A percentile compares a stretch with the other conserved stretches of the same genome.
These are phyloP conservation scores for Talaromyces trachyspermus DNA, from an alignment of 495 filamentous ascomycete species.

Conservation along the genomic window DNA sequence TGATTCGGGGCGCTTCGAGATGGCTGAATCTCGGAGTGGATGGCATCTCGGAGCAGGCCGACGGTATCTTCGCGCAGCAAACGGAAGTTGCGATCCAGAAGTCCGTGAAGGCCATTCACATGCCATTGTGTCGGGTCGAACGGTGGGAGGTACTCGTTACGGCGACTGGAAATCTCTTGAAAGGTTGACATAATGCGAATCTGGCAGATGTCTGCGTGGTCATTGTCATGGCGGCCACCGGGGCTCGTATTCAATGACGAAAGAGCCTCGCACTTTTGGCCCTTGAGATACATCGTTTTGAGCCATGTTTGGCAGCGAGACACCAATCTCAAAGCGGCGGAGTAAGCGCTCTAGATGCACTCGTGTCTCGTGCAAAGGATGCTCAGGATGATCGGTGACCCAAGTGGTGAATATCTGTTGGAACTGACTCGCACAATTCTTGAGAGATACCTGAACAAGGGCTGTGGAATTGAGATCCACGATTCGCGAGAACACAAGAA, in stretches of 20 bases:
- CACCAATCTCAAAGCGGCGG: slow-evolving; percentile 10
- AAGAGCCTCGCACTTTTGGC: background rate
- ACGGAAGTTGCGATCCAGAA: slow-evolving; percentile 63
- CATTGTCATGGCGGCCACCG: slow-evolving; percentile 56
- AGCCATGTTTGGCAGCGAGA: background rate
- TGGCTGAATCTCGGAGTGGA: slow-evolving; percentile 12
- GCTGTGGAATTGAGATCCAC: slow-evolving; percentile 16
- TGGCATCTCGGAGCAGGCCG: slow-evolving; percentile 29
- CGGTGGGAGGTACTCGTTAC: slow-evolving; percentile 53
- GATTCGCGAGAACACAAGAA: slow-evolving; percentile 11
- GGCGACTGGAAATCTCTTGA: slow-evolving; percentile 47
- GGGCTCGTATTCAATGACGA: slow-evolving; percentile 5
- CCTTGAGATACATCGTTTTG: background rate
- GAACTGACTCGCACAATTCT: slow-evolving; percentile 9
- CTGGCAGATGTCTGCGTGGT: slow-evolving; percentile 48
- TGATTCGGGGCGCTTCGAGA: background rate
- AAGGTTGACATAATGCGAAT: slow-evolving; percentile 59
- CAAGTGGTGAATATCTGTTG: background rate
- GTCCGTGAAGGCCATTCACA: slow-evolving; percentile 46
- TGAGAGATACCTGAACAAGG: slow-evolving; percentile 9
- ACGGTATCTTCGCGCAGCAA: slow-evolving; percentile 32
- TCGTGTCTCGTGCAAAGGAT: slow-evolving; percentile 1
- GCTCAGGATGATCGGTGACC: background rate
- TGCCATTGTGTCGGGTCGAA: slow-evolving; percentile 48
- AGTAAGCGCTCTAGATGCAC: slow-evolving; percentile 5